phyloP scores from a whole-genome alignment of 495 filamentous ascomycete species.

The Penicillium macrosclerotiorum region DNA sequence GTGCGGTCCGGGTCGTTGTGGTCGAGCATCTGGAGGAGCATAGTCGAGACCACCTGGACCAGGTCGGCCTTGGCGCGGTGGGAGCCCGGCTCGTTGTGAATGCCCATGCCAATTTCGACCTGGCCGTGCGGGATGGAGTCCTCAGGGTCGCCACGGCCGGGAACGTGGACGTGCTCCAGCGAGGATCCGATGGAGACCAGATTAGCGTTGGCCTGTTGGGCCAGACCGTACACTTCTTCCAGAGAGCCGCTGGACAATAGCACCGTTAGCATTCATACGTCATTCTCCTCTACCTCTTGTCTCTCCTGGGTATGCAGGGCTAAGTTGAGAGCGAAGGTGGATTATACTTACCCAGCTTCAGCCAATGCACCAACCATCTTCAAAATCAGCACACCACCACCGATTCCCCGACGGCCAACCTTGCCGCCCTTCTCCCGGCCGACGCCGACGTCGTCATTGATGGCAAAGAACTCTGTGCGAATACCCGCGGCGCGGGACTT shows the following conservation, averaged over 20 bases:
- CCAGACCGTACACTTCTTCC: constrained; percentile 69
- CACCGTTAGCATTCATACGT: not conserved
- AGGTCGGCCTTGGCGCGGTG: constrained; percentile 66
- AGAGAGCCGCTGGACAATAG: constrained; percentile 37
- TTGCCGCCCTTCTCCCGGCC: constrained; percentile 80
- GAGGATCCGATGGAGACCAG: constrained; percentile 84
- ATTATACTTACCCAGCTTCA: constrained; percentile 56
- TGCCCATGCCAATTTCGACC: constrained; percentile 96
- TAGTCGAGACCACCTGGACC: constrained; percentile 66
- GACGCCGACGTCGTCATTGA: constrained; percentile 95
- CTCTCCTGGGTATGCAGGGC: too few relatives aligned
- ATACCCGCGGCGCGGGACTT: constrained; percentile 82
- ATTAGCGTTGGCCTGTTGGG: constrained; percentile 69
- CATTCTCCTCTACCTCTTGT: too few relatives aligned
- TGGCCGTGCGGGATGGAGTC: constrained; percentile 64
- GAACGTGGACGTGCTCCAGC: constrained; percentile 88
- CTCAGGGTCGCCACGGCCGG: constrained; percentile 61
- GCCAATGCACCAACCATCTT: constrained; percentile 90
- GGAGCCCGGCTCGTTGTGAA: constrained; percentile 93
- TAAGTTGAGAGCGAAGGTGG: not conserved
- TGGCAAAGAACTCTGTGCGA: constrained; percentile 86
- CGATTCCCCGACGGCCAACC: constrained; percentile 88
- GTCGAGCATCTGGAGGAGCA: constrained; percentile 82
- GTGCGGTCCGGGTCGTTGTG: constrained; percentile 74
- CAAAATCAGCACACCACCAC: constrained; percentile 82